Evolutionary conservation across 768 basidiomycete species (phyloP), one percentile per base, ranked within the genome.

Genomic region (Lentinula sp.): DNA sequence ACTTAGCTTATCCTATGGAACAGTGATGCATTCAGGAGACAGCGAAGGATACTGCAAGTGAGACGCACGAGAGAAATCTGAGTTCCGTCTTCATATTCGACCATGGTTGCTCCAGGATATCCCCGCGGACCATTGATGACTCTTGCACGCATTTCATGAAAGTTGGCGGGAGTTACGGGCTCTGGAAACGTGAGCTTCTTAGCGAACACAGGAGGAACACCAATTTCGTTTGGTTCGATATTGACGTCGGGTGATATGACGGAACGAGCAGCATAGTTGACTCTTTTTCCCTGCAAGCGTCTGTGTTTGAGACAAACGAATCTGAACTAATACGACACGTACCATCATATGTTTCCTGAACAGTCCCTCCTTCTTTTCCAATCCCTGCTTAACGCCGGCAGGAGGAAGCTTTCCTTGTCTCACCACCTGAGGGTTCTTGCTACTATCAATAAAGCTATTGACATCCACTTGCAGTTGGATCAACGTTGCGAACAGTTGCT

Each of bases 271-370:
- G 97, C 95, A 72, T 96, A 97, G 73, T 99, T 98, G 63, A 99
- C 97, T 69, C 97, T 95, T 79, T 99, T 99, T 9, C 97, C 97
- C 95, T 98, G 61, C 35, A 54, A 58, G 13, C 48, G 54, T 46
- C 35, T 60, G 15, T 13, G 52, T 48, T 10, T 46, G 49, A 61
- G 48, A 35, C 60, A 50, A n/a, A 48, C 23, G 23, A 36, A 37
- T 9, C 12, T 52, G 37, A 43, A 56, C 59, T 23, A 52, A 33
- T 33, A 6, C 59, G 33, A 55, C 58, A 73, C 82, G 60, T 61
- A 94, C 95, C 97, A 99, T 99, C 97, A 99, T 98, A 69, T 99
- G 87, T 75, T 95, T 97, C 61, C 97, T 82, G 82, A 99, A 99
- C 53, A 99, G 72, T 49, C 97, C 97, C 65, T 98, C 97, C 75